Evolutionary conservation across 2,329 filamentous ascomycete genomes (phyloP).

Genomic region (Sarocladium oryzae): DNA sequence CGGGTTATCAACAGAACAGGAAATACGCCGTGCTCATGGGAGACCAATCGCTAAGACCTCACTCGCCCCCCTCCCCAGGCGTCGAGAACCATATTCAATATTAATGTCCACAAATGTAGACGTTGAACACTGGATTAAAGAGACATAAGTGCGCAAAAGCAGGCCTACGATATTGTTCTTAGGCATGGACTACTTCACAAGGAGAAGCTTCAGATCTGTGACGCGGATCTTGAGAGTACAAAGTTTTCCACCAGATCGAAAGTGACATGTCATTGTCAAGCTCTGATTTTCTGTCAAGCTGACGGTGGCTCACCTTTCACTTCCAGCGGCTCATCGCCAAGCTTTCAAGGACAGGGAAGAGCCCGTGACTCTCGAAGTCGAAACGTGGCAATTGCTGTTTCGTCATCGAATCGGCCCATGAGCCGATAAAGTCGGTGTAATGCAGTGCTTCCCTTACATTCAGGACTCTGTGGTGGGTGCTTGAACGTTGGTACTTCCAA

Average conservation of each 20-base stretch:
- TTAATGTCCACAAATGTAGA: too few species aligned
- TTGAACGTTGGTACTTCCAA: not conserved
- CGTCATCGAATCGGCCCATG: not conserved
- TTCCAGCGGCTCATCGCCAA: not conserved
- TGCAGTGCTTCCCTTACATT: not conserved
- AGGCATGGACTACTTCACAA: too few species aligned
- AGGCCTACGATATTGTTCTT: too few species aligned
- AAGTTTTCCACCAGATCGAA: not conserved
- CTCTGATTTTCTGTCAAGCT: not conserved
- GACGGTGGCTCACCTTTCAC: not conserved
- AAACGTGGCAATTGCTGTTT: constrained; percentile 2
- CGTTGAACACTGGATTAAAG: too few species aligned
- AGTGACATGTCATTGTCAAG: not conserved
- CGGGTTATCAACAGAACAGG: too few species aligned
- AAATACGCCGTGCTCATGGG: too few species aligned
- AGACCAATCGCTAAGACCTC: too few species aligned
- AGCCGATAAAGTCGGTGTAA: constrained; percentile 8
- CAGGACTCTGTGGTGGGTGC: not conserved
- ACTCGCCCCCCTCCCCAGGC: too few species aligned
- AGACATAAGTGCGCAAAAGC: too few species aligned
- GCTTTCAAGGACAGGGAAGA: too few species aligned
- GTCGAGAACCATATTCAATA: too few species aligned
- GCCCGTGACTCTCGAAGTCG: not conserved
- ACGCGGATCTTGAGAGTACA: not conserved
- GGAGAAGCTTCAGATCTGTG: not conserved